Evolutionary conservation across 225 moss, liverwort and hornwort genomes (phyloP).

Genomic region (Physcomitrellopsis africana): DNA sequence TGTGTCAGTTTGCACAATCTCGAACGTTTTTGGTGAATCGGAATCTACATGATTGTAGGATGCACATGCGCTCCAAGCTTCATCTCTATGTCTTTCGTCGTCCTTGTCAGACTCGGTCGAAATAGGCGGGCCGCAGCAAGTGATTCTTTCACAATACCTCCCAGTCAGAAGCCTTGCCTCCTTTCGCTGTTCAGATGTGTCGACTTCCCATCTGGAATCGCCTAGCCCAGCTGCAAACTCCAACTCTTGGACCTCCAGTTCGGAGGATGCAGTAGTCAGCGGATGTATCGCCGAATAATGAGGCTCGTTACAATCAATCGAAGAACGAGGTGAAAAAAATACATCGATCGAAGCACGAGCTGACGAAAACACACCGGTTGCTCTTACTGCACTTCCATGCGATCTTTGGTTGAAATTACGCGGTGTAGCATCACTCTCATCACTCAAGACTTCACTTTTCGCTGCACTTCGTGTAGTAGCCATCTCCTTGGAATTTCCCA

Average conservation of each 20-base stretch:
- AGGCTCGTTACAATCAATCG: conserved; percentile 2
- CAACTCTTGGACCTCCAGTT: conserved; percentile 3
- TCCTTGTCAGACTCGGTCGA: conserved; percentile 37
- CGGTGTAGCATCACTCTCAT: not conserved
- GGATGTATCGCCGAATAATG: too few relatives aligned
- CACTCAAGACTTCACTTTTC: not conserved
- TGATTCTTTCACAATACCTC: conserved; percentile 29
- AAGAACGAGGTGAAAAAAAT: not conserved
- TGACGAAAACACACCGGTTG: conserved; percentile 31
- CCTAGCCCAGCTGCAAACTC: not conserved
- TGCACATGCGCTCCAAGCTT: conserved; percentile 39
- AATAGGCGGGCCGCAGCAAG: conserved; percentile 36
- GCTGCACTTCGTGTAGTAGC: not conserved
- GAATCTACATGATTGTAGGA: conserved; percentile 34
- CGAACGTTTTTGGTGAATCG: conserved; percentile 34
- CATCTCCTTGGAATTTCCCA: conserved; percentile 13
- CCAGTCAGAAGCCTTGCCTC: conserved; percentile 12
- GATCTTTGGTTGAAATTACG: not conserved
- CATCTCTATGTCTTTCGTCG: conserved; percentile 42
- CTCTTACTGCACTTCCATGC: conserved; percentile 33
- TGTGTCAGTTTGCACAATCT: conserved; percentile 40
- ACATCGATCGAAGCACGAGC: conserved; percentile 13
- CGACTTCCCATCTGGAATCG: conserved; percentile 33
- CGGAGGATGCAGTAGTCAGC: not conserved
- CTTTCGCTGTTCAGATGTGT: conserved; percentile 8